These are phyloP conservation scores for Xylaria venustula DNA, from an alignment of 495 filamentous ascomycete genomes.

Conservation along the genomic window DNA sequence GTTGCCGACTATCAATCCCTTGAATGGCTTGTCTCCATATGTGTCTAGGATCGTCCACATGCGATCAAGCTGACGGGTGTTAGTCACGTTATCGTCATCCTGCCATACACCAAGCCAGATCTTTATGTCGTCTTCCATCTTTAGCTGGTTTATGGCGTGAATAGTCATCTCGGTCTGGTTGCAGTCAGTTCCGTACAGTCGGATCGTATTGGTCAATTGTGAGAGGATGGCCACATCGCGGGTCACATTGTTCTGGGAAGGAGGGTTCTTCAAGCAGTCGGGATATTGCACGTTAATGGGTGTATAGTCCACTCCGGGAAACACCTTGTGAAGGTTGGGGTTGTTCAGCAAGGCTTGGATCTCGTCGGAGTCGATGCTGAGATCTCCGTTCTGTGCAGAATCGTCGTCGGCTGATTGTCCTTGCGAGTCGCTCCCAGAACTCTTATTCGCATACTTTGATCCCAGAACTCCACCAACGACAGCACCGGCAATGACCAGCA, in stretches of 20 bases:
- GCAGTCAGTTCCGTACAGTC: conserved; percentile 95
- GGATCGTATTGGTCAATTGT: conserved; percentile 84
- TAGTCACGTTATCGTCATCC: conserved; percentile 80
- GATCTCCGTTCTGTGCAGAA: conserved; percentile 58
- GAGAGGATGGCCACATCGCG: conserved; percentile 88
- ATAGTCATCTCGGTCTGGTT: conserved; percentile 96
- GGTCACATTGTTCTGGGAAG: conserved; percentile 91
- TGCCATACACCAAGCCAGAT: conserved; percentile 97
- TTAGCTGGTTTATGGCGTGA: conserved; percentile 72
- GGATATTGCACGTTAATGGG: conserved; percentile 90
- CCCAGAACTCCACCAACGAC: conserved; percentile 80
- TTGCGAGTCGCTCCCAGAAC: conserved; percentile 19
- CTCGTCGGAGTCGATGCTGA: conserved; percentile 70
- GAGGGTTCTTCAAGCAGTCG: conserved; percentile 72
- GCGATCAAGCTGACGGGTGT: conserved; percentile 71
- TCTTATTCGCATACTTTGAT: conserved; percentile 61
- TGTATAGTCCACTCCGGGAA: conserved; percentile 96
- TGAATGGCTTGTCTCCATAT: conserved; percentile 65
- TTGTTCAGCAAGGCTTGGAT: conserved; percentile 84
- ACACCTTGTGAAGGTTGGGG: conserved; percentile 80
- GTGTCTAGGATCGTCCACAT: conserved; percentile 78
- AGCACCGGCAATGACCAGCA: conserved; percentile 63
- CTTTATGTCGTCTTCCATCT: conserved; percentile 70
- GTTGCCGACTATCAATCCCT: conserved; percentile 89
- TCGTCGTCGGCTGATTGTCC: conserved; percentile 43